Evolutionary conservation across 2,329 filamentous ascomycete species (phyloP).

Genomic region (Fonsecaea erecta): DNA sequence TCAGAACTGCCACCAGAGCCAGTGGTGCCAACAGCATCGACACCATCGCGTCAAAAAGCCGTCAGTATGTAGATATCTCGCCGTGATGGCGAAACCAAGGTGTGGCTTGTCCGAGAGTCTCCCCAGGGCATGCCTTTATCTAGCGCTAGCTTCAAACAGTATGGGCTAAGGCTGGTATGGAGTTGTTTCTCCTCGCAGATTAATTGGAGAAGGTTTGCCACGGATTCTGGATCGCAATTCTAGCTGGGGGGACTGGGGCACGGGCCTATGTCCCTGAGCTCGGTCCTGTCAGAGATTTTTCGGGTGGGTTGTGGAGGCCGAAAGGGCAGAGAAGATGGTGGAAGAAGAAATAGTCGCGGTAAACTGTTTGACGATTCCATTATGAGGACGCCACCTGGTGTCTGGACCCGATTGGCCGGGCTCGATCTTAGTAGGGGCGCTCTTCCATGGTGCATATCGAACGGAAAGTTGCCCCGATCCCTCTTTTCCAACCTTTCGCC

Average conservation of each 20-base stretch:
- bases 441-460: conserved; percentile 3
- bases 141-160: background rate
- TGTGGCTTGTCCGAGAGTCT: too few relatives aligned
- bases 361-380: background rate
- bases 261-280: background rate
- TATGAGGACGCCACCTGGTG: conserved; percentile 4
- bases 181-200: background rate
- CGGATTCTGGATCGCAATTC: background rate
- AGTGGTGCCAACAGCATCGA: too few relatives aligned
- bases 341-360: background rate
- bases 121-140: background rate
- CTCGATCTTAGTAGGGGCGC: conserved; percentile 1
- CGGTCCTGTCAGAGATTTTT: background rate
- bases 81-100: too few relatives aligned
- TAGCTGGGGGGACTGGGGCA: background rate
- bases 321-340: background rate
- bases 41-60: too few relatives aligned
- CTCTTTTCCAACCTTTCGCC: conserved; percentile 6
- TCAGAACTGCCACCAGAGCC: too few relatives aligned
- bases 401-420: conserved; percentile 6
- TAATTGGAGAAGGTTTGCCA: background rate
- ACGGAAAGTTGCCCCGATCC: conserved; percentile 1
- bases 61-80: too few relatives aligned
- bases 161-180: background rate
- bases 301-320: background rate